These are phyloP conservation scores for Falciphora oryzae DNA, from an alignment of 2,329 filamentous ascomycete genomes.

Conservation along the genomic window DNA sequence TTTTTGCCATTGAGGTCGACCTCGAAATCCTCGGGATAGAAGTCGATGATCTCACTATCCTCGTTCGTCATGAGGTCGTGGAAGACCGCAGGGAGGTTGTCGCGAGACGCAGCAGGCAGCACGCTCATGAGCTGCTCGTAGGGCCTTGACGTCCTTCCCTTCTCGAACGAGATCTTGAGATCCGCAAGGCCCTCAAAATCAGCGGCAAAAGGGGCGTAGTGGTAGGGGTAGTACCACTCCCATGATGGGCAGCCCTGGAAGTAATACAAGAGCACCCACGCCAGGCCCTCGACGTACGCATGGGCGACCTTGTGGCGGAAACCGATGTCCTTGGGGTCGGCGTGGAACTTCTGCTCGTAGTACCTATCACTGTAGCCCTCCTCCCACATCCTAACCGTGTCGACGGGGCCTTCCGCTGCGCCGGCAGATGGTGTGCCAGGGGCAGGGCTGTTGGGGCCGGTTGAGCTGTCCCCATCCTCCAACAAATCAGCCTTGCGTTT, in stretches of 20 bases:
- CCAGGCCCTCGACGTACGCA: conserved; percentile 89
- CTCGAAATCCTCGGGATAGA: conserved; percentile 91
- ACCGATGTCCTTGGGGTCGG: conserved; percentile 70
- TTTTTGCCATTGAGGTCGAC: conserved; percentile 97
- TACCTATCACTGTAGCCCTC: conserved; percentile 92
- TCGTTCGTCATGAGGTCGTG: conserved; percentile 84
- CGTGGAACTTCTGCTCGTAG: conserved; percentile 93
- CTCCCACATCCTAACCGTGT: conserved; percentile 90
- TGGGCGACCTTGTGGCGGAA: conserved; percentile 86
- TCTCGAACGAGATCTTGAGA: conserved; percentile 74
- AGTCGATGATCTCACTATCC: conserved; percentile 91
- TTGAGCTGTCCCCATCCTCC: conserved; percentile 54
- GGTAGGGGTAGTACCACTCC: conserved; percentile 99
- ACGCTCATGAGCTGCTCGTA: conserved; percentile 99
- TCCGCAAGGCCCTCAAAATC: conserved; percentile 83
- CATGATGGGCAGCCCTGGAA: conserved; percentile 97
- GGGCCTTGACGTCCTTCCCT: conserved; percentile 78
- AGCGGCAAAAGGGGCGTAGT: conserved; percentile 94
- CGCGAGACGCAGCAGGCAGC: conserved; percentile 84
- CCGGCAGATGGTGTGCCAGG: conserved; percentile 34
- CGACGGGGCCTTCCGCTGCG: conserved; percentile 38
- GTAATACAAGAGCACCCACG: conserved; percentile 95
- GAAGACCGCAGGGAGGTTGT: conserved; percentile 83
- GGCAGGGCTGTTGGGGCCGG: conserved; percentile 46
- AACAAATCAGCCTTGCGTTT: conserved; percentile 75